Evolutionary conservation across 192 early-diverging fungal species (phyloP), one percentile per base, ranked within the genome.

Genomic region (Jimgerdemannia flammicorona): DNA sequence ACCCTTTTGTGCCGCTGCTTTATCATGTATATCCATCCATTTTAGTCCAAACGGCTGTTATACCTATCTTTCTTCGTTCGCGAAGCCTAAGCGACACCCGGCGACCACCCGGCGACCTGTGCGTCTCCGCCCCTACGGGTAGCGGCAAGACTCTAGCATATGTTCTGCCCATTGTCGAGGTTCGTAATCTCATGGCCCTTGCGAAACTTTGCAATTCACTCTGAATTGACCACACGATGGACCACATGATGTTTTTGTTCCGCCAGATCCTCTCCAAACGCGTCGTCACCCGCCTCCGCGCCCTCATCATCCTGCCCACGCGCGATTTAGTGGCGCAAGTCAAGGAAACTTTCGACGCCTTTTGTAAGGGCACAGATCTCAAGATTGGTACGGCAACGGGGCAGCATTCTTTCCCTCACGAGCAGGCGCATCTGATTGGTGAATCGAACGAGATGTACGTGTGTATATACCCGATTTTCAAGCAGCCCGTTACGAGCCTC

Each of bases 71-170:
- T 40, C 86, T 93, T 41, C 79, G 83, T 39, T 87, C 93, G 17
- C 91, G 89, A 70, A 78, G 86, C 39, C 80, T 91, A 44, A 85
- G 90, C 41, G 87, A 90, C 72, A 86, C 90, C 63, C 87, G 91
- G n/a, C 91, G 90, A 40, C 90, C 88, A 40, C 90, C 93, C 7
- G 93, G 95, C 20, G 96, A 98, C 78, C 76, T 99, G 39, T 96
- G 95, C 76, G 95, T 99, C 17, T 96, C 96, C 8, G 94, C 96
- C 19, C 93, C 97, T 0, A 99, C 98, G 1, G 98, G 98, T 43
- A 94, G 92, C 68, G 98, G 98, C 39, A 99, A 99, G 79, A 99
- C 98, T 3, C 81, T 99, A 49, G 95, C 97, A 0, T 99, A 96
- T 86, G 96, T 95, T 4, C 76, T 99, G 18, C 98, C 98, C 2